Evolutionary conservation across 169 alveolate species (phyloP).

Genomic region (Cryptosporidium meleagridis): DNA sequence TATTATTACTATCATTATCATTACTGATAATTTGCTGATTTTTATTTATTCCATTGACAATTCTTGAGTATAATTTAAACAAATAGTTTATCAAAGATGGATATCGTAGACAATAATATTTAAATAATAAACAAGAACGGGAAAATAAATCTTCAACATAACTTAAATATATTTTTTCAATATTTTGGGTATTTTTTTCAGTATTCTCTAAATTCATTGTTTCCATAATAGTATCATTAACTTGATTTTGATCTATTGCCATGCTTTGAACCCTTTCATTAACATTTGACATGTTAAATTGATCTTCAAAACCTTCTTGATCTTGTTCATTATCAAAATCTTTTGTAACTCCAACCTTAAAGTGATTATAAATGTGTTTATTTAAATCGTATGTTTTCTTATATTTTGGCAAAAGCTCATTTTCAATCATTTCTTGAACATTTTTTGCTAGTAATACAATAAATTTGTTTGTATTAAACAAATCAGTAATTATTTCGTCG

Average conservation of each 20-base stretch:
- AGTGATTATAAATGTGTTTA: neutral
- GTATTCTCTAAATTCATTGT: neutral
- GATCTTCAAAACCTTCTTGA: neutral
- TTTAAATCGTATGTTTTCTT: neutral
- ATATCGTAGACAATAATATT: constrained; percentile 24
- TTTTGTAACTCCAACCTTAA: neutral
- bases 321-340: neutral
- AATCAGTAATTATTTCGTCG: neutral
- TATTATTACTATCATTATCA: neutral
- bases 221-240: neutral
- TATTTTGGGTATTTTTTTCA: neutral
- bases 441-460: neutral
- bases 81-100: constrained; percentile 26
- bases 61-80: neutral
- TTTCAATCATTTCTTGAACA: neutral
- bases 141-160: constrained; percentile 24
- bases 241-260: constrained; percentile 7
- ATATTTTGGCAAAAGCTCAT: neutral
- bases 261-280: neutral
- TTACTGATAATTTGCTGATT: neutral
- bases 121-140: neutral
- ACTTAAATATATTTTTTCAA: neutral
- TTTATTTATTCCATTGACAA: neutral
- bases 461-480: constrained; percentile 6
- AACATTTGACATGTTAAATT: neutral